Evolutionary conservation across 805 yeast genomes (phyloP).

Genomic region (Metschnikowia anglica): DNA sequence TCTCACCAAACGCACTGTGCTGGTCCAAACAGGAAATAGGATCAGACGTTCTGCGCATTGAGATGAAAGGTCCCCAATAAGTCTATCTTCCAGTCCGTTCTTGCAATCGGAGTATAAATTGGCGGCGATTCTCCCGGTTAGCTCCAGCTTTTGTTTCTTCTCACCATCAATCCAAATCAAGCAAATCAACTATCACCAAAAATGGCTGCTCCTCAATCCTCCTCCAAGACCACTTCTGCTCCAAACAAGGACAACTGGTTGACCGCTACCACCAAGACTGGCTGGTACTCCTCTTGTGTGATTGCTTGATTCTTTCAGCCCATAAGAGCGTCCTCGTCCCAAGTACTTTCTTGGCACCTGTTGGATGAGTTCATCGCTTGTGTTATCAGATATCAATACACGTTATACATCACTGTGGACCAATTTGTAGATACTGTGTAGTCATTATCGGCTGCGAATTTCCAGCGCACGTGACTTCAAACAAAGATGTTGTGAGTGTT

Average conservation of each 20-base stretch:
- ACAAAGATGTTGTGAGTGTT: too few species aligned
- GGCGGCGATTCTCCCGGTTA: neutral
- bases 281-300: constrained; percentile 4
- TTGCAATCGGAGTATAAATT: neutral
- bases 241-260: constrained; percentile 4
- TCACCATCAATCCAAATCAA: too few species aligned
- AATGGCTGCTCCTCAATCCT: constrained; percentile 1
- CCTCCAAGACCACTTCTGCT: constrained; percentile 2
- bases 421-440: neutral
- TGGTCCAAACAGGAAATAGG: neutral
- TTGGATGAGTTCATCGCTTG: neutral
- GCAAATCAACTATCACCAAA: neutral
- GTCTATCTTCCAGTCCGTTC: neutral
- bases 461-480: neutral
- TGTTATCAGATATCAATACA: too few species aligned
- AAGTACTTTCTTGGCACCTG: neutral
- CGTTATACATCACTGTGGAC: neutral
- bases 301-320: neutral
- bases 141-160: neutral
- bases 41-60: neutral
- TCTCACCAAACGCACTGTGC: neutral
- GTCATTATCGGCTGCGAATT: neutral
- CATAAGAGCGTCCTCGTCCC: too few species aligned
- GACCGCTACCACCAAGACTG: constrained; percentile 1
- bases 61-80: neutral